A percentile compares a stretch with the other conserved stretches of the same genome.
phyloP scores from a whole-genome alignment of 306 rosid genomes.

The Pterocarpus macrocarpus region DNA sequence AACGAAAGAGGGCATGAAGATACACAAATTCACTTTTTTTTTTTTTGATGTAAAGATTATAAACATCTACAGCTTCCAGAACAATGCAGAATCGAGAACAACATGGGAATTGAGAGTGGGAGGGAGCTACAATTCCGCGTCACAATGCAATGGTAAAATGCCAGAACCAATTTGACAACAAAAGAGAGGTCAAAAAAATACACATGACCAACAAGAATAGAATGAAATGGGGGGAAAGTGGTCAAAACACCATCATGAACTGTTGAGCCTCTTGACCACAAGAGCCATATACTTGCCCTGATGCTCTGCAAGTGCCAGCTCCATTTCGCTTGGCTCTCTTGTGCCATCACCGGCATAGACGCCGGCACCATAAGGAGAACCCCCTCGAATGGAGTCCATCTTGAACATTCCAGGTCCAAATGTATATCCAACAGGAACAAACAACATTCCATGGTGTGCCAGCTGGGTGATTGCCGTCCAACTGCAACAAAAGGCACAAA shows the following conservation, averaged over 20 bases:
- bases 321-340: slow-evolving; percentile 83
- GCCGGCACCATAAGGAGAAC: slow-evolving; percentile 96
- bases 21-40: slow-evolving; percentile 38
- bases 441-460: slow-evolving; percentile 96
- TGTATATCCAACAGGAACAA: slow-evolving; percentile 94
- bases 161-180: slow-evolving; percentile 55
- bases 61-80: slow-evolving; percentile 44
- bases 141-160: slow-evolving; percentile 44
- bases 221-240: slow-evolving; percentile 41
- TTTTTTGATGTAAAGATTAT: slow-evolving; percentile 23
- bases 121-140: slow-evolving; percentile 28
- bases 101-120: slow-evolving; percentile 40
- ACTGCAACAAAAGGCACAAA: slow-evolving; percentile 60
- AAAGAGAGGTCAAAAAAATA: slow-evolving; percentile 17
- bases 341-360: slow-evolving; percentile 93
- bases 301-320: slow-evolving; percentile 89
- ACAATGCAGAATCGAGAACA: slow-evolving; percentile 46
- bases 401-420: slow-evolving; percentile 95
- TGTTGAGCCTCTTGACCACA: slow-evolving; percentile 76
- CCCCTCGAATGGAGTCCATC: slow-evolving; percentile 89
- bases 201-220: slow-evolving; percentile 43
- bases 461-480: slow-evolving; percentile 98
- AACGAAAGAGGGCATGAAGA: background rate
- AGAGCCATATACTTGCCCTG: slow-evolving; percentile 97
- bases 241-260: slow-evolving; percentile 51